Evolutionary conservation across 129 eudicot species (phyloP).

Genomic region (Centrapalus pauciflorus): DNA sequence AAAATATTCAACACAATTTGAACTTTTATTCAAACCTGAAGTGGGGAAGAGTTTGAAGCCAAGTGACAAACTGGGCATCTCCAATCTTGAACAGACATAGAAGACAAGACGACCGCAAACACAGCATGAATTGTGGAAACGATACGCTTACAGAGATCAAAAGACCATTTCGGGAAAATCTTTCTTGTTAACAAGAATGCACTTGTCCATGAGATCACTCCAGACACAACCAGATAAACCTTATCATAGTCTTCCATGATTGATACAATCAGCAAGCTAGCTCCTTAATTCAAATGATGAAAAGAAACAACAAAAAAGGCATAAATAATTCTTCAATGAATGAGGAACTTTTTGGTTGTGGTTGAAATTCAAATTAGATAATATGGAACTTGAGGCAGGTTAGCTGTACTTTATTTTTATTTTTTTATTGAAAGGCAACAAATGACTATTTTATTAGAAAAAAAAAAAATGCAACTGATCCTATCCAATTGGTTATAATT

Average conservation of each 20-base stretch:
- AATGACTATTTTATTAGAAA: too few relatives aligned
- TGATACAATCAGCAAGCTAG: background rate
- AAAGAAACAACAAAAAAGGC: background rate
- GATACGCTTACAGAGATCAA: conserved; percentile 76
- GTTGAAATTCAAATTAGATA: conserved; percentile 13
- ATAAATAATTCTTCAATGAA: background rate
- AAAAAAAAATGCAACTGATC: too few relatives aligned
- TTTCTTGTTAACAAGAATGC: conserved; percentile 51
- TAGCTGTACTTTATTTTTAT: conserved; percentile 24
- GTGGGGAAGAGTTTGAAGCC: conserved; percentile 61
- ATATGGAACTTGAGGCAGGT: conserved; percentile 24
- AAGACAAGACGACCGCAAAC: conserved; percentile 56
- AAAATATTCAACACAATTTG: background rate
- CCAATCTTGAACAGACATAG: conserved; percentile 77
- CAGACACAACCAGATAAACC: conserved; percentile 39
- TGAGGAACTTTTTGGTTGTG: conserved; percentile 17
- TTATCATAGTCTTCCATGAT: conserved; percentile 47
- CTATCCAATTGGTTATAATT: too few relatives aligned
- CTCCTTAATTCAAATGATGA: background rate
- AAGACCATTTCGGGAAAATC: conserved; percentile 59
- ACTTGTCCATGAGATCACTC: conserved; percentile 62
- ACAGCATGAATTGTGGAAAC: conserved; percentile 78
- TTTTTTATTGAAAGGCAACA: too few relatives aligned
- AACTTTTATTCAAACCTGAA: conserved; percentile 41
- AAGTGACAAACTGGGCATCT: conserved; percentile 81